Conservation (phyloP, 75 land plant species). For the Cunninghamia lanceolata region DNA sequence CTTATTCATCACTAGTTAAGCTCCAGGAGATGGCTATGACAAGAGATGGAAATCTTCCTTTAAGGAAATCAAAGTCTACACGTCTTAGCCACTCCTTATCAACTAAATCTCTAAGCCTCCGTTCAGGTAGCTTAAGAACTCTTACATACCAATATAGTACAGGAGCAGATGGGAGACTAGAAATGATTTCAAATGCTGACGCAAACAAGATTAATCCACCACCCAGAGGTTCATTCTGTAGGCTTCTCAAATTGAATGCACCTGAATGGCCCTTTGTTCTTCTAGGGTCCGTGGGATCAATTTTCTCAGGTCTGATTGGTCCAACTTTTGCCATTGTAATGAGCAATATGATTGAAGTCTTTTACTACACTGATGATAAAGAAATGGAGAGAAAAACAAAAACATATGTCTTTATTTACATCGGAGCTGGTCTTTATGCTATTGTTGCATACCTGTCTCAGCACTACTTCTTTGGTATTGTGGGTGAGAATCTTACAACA, state of each 20-base stretch:
- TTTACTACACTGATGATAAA: conserved; percentile 62
- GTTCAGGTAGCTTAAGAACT: conserved; percentile 62
- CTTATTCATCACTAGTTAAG: conserved; percentile 75
- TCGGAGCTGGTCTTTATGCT: conserved; percentile 80
- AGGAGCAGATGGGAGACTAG: conserved; percentile 73
- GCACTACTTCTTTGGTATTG: conserved; percentile 89
- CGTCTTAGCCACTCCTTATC: conserved; percentile 66
- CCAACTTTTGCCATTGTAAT: conserved; percentile 86
- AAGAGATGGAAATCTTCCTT: conserved; percentile 51
- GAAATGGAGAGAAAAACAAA: conserved; percentile 68
- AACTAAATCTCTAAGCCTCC: conserved; percentile 62
- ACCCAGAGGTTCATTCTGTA: conserved; percentile 52
- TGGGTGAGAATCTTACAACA: conserved; percentile 93
- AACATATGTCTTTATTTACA: conserved; percentile 70
- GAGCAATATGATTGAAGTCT: conserved; percentile 76
- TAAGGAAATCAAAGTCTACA: conserved; percentile 51
- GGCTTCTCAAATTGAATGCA: conserved; percentile 80
- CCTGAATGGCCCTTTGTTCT: conserved; percentile 95
- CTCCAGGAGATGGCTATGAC: conserved; percentile 85
- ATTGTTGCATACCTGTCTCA: conserved; percentile 71
- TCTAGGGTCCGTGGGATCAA: conserved; percentile 78
- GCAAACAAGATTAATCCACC: conserved; percentile 42
- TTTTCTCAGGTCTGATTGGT: conserved; percentile 77
- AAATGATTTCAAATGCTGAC: conserved; percentile 76
- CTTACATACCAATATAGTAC: conserved; percentile 69